Evolutionary conservation across 306 rosid genomes (phyloP), one percentile per base, ranked within the genome.

Genomic region (Medicago ruthenica): DNA sequence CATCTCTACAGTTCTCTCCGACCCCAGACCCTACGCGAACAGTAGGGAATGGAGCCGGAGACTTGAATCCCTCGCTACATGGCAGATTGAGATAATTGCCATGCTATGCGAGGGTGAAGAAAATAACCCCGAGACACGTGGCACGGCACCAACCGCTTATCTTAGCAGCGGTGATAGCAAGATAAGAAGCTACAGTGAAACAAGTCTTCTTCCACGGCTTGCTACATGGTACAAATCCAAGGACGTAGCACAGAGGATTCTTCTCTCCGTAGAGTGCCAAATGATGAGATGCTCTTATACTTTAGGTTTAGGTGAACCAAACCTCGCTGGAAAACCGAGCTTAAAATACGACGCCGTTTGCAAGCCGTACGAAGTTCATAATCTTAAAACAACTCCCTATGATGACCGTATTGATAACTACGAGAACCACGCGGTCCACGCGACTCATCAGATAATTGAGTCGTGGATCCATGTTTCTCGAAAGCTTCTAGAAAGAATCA

Each of bases 251-350:
- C 90, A 88, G 90, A 87, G 87, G 84, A 89, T 93, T 9, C 71
- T 89, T 7, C 86, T 79, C 78, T 76, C 90, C 12, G 80, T 93
- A n/a, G 98, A 93, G 59, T 88, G 94, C 86, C 89, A 83, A 80
- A 87, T 93, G 94, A 76, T 74, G 66, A 80, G 87, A 70, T 91
- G 97, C 66, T 83, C 90, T 13, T 93, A 87, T 85, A 83, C 97
- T 1, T 74, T 93, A 14, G 98, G 98, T 0, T 69, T 93, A 44
- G 98, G 98, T 0, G 98, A 93, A 63, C 90, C 96, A 18, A 93
- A 93, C 80, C 82, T 91, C 5, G 76, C 82, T 0, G 92, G 87
- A 0, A 93, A 93, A 22, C 92, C 93, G 13, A 75, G 75, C 54
- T 90, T 93, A 2, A 80, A 62, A 1, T 93, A 93, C 89, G 98